Percentiles rank a stretch among this genome's conserved stretches.
Evolutionary conservation across 2,329 filamentous ascomycete genomes (phyloP).

Genomic region (Penicillium italicum): DNA sequence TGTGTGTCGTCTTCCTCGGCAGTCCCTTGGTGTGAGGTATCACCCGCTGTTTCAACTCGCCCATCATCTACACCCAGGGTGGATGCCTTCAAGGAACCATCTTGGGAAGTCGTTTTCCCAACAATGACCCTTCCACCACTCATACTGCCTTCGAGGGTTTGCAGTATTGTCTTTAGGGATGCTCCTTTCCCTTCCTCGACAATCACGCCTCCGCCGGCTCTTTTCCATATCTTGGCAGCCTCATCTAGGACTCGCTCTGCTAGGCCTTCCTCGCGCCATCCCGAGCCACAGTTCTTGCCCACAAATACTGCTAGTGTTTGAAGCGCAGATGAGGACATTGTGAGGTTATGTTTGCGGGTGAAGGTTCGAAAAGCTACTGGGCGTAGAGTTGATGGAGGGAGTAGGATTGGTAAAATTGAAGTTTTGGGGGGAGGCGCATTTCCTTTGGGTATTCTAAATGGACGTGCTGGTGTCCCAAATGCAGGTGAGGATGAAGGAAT

Average conservation of each 20-base stretch:
- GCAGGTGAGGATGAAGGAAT: slow-evolving; percentile 86
- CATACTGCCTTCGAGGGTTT: slow-evolving; percentile 82
- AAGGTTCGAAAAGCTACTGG: slow-evolving; percentile 93
- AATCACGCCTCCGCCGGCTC: slow-evolving; percentile 80
- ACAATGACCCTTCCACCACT: slow-evolving; percentile 61
- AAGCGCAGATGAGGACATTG: slow-evolving; percentile 80
- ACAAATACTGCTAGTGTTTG: slow-evolving; percentile 84
- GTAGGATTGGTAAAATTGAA: slow-evolving; percentile 78
- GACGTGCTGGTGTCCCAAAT: slow-evolving; percentile 81
- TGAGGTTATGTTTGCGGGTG: slow-evolving; percentile 95
- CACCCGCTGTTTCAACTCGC: slow-evolving; percentile 46
- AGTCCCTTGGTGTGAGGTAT: slow-evolving; percentile 46
- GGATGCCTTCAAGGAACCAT: slow-evolving; percentile 14
- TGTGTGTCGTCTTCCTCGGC: slow-evolving; percentile 56
- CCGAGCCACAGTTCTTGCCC: slow-evolving; percentile 87
- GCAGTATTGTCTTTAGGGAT: slow-evolving; percentile 72
- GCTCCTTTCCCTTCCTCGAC: slow-evolving; percentile 73
- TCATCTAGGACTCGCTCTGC: slow-evolving; percentile 92
- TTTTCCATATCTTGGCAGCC: slow-evolving; percentile 87
- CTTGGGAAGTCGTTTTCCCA: slow-evolving; percentile 43
- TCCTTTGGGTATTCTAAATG: slow-evolving; percentile 52
- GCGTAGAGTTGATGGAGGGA: slow-evolving; percentile 80
- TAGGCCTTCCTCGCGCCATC: slow-evolving; percentile 92
- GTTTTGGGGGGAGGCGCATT: slow-evolving; percentile 51
- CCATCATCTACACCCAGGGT: slow-evolving; percentile 48